phyloP scores from a whole-genome alignment of 345 rosid species.

The Murraya koenigii region DNA sequence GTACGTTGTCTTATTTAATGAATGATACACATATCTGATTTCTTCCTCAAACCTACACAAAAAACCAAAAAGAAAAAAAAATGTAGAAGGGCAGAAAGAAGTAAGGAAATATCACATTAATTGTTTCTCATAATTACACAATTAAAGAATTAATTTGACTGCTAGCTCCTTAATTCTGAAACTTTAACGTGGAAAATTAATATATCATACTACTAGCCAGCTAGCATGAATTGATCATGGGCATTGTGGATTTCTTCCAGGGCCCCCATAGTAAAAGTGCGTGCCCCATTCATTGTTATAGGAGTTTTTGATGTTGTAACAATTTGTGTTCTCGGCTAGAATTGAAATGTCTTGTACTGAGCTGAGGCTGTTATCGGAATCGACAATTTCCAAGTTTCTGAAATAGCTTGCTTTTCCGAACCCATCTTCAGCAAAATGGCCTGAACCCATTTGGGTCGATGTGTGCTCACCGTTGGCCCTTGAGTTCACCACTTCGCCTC shows the following conservation, averaged over 20 bases:
- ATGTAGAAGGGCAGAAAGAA: slow-evolving; percentile 25
- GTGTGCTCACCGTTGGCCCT: slow-evolving; percentile 82
- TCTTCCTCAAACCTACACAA: not conserved
- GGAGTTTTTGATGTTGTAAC: slow-evolving; percentile 79
- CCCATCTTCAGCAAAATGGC: slow-evolving; percentile 84
- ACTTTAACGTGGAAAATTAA: not conserved
- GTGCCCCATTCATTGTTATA: slow-evolving; percentile 88
- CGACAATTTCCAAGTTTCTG: slow-evolving; percentile 82
- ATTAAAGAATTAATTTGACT: slow-evolving; percentile 30
- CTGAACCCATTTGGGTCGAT: slow-evolving; percentile 95
- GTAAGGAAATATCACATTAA: slow-evolving; percentile 28
- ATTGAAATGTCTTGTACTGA: slow-evolving; percentile 59
- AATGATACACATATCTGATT: slow-evolving; percentile 14
- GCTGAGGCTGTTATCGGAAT: slow-evolving; percentile 78
- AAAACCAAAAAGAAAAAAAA: not conserved
- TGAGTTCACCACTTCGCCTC: slow-evolving; percentile 94
- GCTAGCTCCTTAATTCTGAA: not conserved
- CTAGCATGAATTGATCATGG: slow-evolving; percentile 30
- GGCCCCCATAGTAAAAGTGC: slow-evolving; percentile 90
- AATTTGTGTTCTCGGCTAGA: slow-evolving; percentile 83
- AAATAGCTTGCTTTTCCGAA: slow-evolving; percentile 86
- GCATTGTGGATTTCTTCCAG: slow-evolving; percentile 77
- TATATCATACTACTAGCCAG: not conserved
- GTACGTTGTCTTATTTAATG: not conserved
- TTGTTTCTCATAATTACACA: slow-evolving; percentile 32